phyloP scores from a whole-genome alignment of 495 filamentous ascomycete species.

The Platismatia glauca region DNA sequence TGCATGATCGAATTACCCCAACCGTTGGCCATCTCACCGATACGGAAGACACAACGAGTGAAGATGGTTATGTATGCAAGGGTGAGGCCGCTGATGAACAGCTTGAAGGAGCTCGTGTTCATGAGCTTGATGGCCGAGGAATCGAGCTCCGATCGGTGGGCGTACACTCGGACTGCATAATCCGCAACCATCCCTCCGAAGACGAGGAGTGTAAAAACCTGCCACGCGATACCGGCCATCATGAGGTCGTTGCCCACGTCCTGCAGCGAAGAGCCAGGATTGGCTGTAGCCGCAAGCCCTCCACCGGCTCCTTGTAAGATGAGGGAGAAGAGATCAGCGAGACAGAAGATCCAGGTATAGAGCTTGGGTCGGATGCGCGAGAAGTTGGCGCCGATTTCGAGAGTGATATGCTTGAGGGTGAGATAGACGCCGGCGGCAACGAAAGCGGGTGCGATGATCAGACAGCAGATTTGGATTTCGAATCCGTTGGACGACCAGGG shows the following conservation, averaged over 20 bases:
- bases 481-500: conserved; percentile 52
- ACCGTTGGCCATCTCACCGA: conserved; percentile 61
- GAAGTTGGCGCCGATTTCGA: conserved; percentile 44
- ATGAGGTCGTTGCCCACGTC: conserved; percentile 53
- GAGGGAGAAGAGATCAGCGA: conserved; percentile 55
- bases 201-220: conserved; percentile 53
- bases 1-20: conserved; percentile 63
- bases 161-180: conserved; percentile 16
- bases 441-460: conserved; percentile 58
- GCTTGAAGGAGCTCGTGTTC: conserved; percentile 37
- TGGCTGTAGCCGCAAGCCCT: conserved; percentile 40
- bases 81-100: conserved; percentile 43
- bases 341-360: conserved; percentile 62
- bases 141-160: conserved; percentile 8
- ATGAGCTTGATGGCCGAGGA: conserved; percentile 30
- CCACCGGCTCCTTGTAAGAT: conserved; percentile 57
- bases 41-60: conserved; percentile 60
- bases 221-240: conserved; percentile 61
- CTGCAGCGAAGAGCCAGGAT: conserved; percentile 27
- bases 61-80: conserved; percentile 53
- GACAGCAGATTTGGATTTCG: conserved; percentile 58
- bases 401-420: conserved; percentile 55
- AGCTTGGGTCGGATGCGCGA: conserved; percentile 47
- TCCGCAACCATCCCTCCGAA: conserved; percentile 35
- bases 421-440: conserved; percentile 59